Conservation (phyloP, 1,284 basidiomycete genomes). For the Marasmius tenuissimus region DNA sequence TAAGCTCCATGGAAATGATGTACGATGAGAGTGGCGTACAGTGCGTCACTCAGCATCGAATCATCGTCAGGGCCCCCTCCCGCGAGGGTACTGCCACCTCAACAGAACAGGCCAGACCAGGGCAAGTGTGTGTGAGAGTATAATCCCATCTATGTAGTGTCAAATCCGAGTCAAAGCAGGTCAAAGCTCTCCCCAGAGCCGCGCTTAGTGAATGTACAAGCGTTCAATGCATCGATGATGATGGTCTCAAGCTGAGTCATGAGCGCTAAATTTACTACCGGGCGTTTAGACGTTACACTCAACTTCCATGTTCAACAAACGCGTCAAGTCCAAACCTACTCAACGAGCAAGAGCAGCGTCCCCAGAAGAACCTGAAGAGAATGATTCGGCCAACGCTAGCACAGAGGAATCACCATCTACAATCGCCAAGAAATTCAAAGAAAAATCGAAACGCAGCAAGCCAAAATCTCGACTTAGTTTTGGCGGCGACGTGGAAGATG, state of each 20-base stretch:
- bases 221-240: too few relatives aligned
- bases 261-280: background rate
- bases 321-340: constrained; percentile 53
- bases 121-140: too few relatives aligned
- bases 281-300: background rate
- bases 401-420: constrained; percentile 51
- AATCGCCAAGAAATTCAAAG: constrained; percentile 66
- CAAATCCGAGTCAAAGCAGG: too few relatives aligned
- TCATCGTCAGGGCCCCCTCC: too few relatives aligned
- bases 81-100: too few relatives aligned
- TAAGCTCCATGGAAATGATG: too few relatives aligned
- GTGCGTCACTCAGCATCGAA: too few relatives aligned
- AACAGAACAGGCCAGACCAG: too few relatives aligned
- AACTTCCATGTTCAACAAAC: constrained; percentile 37
- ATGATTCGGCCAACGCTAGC: background rate
- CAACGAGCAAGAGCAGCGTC: constrained; percentile 47
- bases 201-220: too few relatives aligned
- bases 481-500: constrained; percentile 80
- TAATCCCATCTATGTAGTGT: too few relatives aligned
- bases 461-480: constrained; percentile 77
- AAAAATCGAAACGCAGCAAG: constrained; percentile 61
- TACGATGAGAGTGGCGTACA: too few relatives aligned
- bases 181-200: too few relatives aligned
- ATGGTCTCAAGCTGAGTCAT: background rate
- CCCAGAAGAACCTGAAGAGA: constrained; percentile 27